A percentile compares a stretch with the other conserved stretches of the same genome.
Evolutionary conservation across 169 alveolate species (phyloP).

Genomic region (Perkinsus olseni): DNA sequence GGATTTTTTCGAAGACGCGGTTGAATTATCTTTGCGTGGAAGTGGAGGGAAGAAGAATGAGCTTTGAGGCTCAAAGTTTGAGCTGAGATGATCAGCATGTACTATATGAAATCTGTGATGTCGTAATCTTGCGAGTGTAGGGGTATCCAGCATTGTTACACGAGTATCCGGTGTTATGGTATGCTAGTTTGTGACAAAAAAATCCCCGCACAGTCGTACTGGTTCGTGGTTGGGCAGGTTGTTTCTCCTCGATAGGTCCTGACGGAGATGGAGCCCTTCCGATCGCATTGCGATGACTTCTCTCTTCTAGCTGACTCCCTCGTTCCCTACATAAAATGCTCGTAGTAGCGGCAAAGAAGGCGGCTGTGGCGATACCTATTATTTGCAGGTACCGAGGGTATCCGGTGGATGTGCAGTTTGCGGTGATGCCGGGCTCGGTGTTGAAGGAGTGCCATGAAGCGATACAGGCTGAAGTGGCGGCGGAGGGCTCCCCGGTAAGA

Average conservation of each 20-base stretch:
- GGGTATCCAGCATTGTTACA: too few relatives aligned
- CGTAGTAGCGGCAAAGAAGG: background rate
- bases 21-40: too few relatives aligned
- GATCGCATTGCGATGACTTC: background rate
- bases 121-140: too few relatives aligned
- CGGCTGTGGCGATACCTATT: background rate
- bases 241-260: background rate
- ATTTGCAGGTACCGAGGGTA: background rate
- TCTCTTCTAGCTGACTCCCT: background rate
- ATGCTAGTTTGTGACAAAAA: too few relatives aligned
- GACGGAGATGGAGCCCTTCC: background rate
- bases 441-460: background rate
- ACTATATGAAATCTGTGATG: too few relatives aligned
- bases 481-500: background rate
- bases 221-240: background rate
- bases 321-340: background rate
- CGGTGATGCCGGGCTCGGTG: background rate
- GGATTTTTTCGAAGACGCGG: too few relatives aligned
- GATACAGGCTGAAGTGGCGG: background rate
- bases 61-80: too few relatives aligned
- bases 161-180: too few relatives aligned
- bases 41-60: too few relatives aligned
- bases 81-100: too few relatives aligned
- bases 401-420: background rate
- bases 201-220: too few relatives aligned